Evolutionary conservation across 2,329 filamentous ascomycete genomes (phyloP).

Genomic region (Colletotrichum costaricense): DNA sequence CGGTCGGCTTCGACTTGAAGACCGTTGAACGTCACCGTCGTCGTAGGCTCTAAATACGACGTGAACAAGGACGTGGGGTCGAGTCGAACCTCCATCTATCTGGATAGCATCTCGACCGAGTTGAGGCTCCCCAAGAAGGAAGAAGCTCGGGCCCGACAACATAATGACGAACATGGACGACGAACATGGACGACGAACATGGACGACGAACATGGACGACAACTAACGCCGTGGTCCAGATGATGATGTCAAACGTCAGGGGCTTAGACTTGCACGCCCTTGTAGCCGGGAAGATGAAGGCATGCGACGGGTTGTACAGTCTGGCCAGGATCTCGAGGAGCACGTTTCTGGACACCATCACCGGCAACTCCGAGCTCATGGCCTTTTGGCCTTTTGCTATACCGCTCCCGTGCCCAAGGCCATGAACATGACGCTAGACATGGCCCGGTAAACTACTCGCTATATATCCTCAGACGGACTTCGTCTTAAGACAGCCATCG

Average conservation of each 20-base stretch:
- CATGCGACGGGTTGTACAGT: background rate
- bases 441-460: background rate
- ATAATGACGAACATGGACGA: background rate
- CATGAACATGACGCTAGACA: background rate
- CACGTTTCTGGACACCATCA: background rate
- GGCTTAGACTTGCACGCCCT: background rate
- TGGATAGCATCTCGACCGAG: background rate
- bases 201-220: background rate
- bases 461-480: too few relatives aligned
- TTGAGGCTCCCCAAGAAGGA: background rate
- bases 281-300: background rate
- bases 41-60: background rate
- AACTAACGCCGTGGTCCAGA: background rate
- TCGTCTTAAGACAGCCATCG: too few relatives aligned
- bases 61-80: background rate
- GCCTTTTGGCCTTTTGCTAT: background rate
- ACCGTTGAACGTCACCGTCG: background rate
- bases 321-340: background rate
- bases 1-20: too few relatives aligned
- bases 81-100: background rate
- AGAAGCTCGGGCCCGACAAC: background rate
- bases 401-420: background rate
- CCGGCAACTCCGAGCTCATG: background rate
- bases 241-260: background rate
- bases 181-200: background rate